Conservation (phyloP, 176 grass and related monocot genomes). For the Carex scoparia region DNA sequence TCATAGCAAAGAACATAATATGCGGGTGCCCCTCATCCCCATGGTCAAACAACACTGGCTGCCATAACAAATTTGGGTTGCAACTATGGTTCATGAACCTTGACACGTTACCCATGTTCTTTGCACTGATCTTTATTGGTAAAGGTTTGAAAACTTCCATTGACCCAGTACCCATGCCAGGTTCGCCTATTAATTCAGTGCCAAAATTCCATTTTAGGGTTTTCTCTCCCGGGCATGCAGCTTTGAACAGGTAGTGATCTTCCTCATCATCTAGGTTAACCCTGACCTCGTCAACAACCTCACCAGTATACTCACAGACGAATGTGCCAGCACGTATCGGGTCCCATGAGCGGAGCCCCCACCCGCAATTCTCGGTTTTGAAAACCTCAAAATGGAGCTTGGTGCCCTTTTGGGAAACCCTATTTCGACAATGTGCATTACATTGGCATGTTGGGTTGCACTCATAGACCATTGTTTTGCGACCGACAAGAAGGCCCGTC, state of each 20-base stretch:
- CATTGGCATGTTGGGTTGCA: slow-evolving; percentile 63
- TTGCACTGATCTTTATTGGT: slow-evolving; percentile 79
- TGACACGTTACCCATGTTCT: slow-evolving; percentile 61
- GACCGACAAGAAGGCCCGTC: slow-evolving; percentile 62
- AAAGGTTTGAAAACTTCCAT: slow-evolving; percentile 48
- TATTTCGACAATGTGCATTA: slow-evolving; percentile 71
- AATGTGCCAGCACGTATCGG: slow-evolving; percentile 81
- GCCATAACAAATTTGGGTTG: slow-evolving; percentile 75
- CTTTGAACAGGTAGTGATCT: slow-evolving; percentile 72
- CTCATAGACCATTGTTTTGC: slow-evolving; percentile 68
- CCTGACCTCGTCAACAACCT: slow-evolving; percentile 49
- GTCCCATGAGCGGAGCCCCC: slow-evolving; percentile 91
- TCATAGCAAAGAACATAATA: slow-evolving; percentile 94
- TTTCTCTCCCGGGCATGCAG: slow-evolving; percentile 48
- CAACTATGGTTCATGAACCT: slow-evolving; percentile 98
- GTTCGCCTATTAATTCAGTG: slow-evolving; percentile 59
- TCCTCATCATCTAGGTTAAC: slow-evolving; percentile 45
- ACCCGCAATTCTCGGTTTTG: slow-evolving; percentile 69
- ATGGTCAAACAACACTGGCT: slow-evolving; percentile 79
- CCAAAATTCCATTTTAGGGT: slow-evolving; percentile 80
- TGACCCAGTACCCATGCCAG: slow-evolving; percentile 34
- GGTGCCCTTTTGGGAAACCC: slow-evolving; percentile 66
- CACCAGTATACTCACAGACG: slow-evolving; percentile 77
- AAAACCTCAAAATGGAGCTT: slow-evolving; percentile 89
- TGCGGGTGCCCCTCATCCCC: slow-evolving; percentile 55